Evolutionary conservation across 768 basidiomycete genomes (phyloP).

Genomic region (Lanmaoa pseudosensibilis): DNA sequence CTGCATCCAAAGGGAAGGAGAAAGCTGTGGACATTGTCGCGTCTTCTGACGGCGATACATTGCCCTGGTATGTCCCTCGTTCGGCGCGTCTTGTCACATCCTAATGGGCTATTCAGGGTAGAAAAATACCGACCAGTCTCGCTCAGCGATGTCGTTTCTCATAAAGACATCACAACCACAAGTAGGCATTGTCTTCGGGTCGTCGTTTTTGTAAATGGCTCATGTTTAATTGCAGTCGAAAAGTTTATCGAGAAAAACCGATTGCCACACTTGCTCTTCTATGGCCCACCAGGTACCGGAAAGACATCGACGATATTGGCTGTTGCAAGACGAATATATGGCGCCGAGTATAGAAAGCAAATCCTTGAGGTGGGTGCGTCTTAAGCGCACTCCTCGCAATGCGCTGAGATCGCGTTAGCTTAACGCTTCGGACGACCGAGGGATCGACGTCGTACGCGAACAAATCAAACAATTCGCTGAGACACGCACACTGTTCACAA

Average conservation of each 20-base stretch:
- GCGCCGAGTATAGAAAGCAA: slow-evolving; percentile 80
- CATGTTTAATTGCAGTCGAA: slow-evolving; percentile 62
- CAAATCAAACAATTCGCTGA: slow-evolving; percentile 99
- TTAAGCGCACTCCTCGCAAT: background rate
- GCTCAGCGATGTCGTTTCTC: slow-evolving; percentile 93
- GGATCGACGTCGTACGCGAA: slow-evolving; percentile 97
- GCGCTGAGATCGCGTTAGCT: slow-evolving; percentile 50
- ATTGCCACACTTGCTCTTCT: slow-evolving; percentile 92
- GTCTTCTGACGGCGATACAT: slow-evolving; percentile 56
- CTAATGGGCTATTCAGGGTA: slow-evolving; percentile 59
- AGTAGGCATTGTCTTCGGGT: slow-evolving; percentile 47
- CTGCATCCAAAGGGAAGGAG: slow-evolving; percentile 63
- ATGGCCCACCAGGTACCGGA: slow-evolving; percentile 97
- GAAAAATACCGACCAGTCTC: slow-evolving; percentile 96
- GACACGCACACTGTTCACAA: slow-evolving; percentile 86
- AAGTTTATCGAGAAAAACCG: slow-evolving; percentile 95
- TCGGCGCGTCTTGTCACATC: background rate
- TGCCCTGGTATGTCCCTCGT: slow-evolving; percentile 71
- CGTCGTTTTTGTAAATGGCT: background rate
- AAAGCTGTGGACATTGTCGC: slow-evolving; percentile 50
- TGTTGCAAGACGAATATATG: slow-evolving; percentile 93
- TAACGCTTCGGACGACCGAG: slow-evolving; percentile 97
- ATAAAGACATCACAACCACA: slow-evolving; percentile 91
- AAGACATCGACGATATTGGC: slow-evolving; percentile 98
- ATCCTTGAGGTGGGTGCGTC: slow-evolving; percentile 76